Evolutionary conservation across 2,329 filamentous ascomycete species (phyloP), one percentile per base, ranked within the genome.

Genomic region (Ophiostoma triangulosporum): DNA sequence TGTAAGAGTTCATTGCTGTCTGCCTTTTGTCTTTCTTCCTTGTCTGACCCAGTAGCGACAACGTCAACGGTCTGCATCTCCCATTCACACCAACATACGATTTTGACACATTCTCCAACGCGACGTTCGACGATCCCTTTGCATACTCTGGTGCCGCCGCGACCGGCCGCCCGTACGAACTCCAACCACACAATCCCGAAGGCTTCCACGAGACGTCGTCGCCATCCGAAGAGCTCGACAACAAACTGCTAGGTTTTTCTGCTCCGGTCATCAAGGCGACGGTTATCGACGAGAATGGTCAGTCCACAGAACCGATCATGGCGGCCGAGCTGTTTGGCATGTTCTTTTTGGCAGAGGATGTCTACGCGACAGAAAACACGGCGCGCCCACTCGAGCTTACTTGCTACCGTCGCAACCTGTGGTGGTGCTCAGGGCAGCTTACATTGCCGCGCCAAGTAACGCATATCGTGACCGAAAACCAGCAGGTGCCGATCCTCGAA

Each of bases 331-430:
- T 91, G 12, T 86, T 88, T 62, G 86, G 86, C 75, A 90, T 91
- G 86, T 91, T 91, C 73, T 89, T 90, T 64, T 78, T 91, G 26
- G 86, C 86, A 45, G 86, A 91, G 64, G 86, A 88, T 61, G 85
- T 88, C 5, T 90, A 87, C 71, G 66, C 81, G 66, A 68, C 78
- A 69, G 71, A 80, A 50, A 67, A 69, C 46, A 65, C 70, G 3
- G 75, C 74, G 7, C 70, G 81, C 5, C 83, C 84, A 0, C 76
- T 84, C 50, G 91, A 97, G 69, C 70, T 97, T 65, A 97, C 91
- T 0, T 97, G 91, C 73, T 97, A 97, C 66, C 83, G 91, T 43
- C 80, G 91, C 50, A 97, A 97, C 63, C 73, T 97, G 48, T 97
- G 95, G 74, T 90, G 96, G 69, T 94, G 95, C 60, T 91, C 88